Conservation (phyloP, 192 early-diverging fungal species). For the Linnemannia hyalina region DNA sequence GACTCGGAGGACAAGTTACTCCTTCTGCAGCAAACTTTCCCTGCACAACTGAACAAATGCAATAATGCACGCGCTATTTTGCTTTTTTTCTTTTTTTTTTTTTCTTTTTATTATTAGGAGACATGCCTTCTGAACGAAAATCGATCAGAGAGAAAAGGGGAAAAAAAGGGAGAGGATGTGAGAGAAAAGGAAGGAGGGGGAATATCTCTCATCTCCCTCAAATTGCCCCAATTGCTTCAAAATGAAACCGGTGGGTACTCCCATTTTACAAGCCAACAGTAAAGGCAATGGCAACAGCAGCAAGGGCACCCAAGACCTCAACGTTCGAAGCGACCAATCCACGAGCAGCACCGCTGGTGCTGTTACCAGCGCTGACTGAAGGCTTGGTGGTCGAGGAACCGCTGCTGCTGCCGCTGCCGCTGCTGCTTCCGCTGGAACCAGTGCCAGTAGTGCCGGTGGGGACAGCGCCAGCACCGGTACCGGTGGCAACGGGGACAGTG, state of each 20-base stretch:
- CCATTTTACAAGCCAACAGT: constrained; percentile 4
- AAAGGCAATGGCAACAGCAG: constrained; percentile 12
- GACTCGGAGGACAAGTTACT: neutral
- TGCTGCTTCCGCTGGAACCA: neutral
- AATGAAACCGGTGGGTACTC: no score
- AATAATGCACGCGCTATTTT: neutral
- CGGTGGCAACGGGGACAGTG: neutral
- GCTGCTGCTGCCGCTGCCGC: neutral
- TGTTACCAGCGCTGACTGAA: neutral
- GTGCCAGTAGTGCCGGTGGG: neutral
- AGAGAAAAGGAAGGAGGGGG: neutral
- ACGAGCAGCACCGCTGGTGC: constrained; percentile 6
- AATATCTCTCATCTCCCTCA: neutral
- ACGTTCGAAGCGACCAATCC: neutral
- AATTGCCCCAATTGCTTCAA: no score
- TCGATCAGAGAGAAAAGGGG: neutral
- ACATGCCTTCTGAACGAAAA: neutral
- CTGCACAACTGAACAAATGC: neutral
- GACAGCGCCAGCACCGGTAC: neutral
- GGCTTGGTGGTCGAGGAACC: neutral
- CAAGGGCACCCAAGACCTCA: constrained; percentile 21
- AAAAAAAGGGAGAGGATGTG: neutral
- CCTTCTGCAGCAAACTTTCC: neutral
- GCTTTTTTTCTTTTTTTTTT: neutral
- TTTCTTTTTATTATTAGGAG: neutral